Evolutionary conservation across 2,329 filamentous ascomycete species (phyloP), one percentile per base, ranked within the genome.

Genomic region (Dothistroma septosporum): DNA sequence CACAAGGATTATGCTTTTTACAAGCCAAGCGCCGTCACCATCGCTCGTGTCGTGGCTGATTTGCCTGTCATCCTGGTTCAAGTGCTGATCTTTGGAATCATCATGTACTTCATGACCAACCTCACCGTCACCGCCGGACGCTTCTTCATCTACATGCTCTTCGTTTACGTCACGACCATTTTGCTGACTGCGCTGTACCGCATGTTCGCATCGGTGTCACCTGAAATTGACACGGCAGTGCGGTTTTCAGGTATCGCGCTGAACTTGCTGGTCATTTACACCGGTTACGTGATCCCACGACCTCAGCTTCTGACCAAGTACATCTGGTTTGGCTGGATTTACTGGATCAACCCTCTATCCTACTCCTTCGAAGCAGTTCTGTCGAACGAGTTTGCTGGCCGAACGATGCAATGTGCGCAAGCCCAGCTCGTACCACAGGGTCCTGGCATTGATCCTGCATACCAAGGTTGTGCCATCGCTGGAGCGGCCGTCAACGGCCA

Each of bases 1-100:
- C 87, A 89, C 68, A 82, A 84, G 53, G 83, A 86, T 35, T 89
- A 88, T 68, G 86, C 85, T 0, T 88, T 89, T 72, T 89, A 89
- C 69, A 80, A 85, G n/a, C 87, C 87, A 0, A 86, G 85, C 37
- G 86, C 87, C 41, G 85, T 88, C 53, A 79, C 78, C 4, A 78
- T 84, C 76, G 88, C 79, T 68, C 80, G 85, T 59, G 83, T 87
- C 1, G 71, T 88, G 4, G 80, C 85, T 24, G 87, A 89, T 69
- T 76, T 89, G 33, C 86, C 86, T 0, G 75, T 87, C 7, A 76
- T 88, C 24, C 73, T 86, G 22, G 73, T 79, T 4, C 83, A 87
- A 75, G 81, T 85, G 49, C 74, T 84, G 16, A 77, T 85, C 2
- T 89, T 88, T 68, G 78, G 78, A 2, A 75, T 88, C 53, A 81